A percentile compares a stretch with the other conserved stretches of the same genome.
Evolutionary conservation across 2,329 filamentous ascomycete genomes (phyloP).

Genomic region (Curvularia sp.): DNA sequence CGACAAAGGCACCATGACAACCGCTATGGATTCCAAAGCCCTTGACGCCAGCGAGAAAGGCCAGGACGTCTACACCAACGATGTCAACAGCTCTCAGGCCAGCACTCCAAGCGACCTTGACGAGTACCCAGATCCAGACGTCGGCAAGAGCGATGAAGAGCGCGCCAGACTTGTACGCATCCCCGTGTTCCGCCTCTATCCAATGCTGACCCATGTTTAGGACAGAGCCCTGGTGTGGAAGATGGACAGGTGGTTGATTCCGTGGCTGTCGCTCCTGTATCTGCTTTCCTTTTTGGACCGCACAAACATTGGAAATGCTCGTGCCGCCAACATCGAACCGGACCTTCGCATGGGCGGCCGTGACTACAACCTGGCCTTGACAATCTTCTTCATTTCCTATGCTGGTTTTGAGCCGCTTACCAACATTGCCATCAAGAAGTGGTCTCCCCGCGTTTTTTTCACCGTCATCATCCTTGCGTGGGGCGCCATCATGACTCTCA

Average conservation of each 20-base stretch:
- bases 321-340: constrained; percentile 45
- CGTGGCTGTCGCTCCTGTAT: constrained; percentile 53
- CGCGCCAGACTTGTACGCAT: constrained; percentile 41
- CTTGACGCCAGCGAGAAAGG: constrained; percentile 36
- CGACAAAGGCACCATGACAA: constrained; percentile 39
- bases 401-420: constrained; percentile 61
- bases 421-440: constrained; percentile 68
- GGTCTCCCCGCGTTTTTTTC: constrained; percentile 58
- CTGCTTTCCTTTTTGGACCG: constrained; percentile 52
- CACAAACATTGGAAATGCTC: constrained; percentile 57
- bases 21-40: constrained; percentile 36
- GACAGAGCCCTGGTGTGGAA: constrained; percentile 52
- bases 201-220: constrained; percentile 32
- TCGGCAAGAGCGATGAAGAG: constrained; percentile 46
- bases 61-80: constrained; percentile 32
- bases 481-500: constrained; percentile 60
- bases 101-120: constrained; percentile 39
- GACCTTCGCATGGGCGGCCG: constrained; percentile 57
- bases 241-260: constrained; percentile 53
- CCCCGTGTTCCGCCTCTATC: background rate
- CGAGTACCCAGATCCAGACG: constrained; percentile 47
- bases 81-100: constrained; percentile 38
- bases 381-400: constrained; percentile 68
- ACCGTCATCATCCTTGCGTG: constrained; percentile 58
- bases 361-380: constrained; percentile 70